Evolutionary conservation across 352 stramenopile genomes (phyloP).

Genomic region (Aphanomyces stellatus): DNA sequence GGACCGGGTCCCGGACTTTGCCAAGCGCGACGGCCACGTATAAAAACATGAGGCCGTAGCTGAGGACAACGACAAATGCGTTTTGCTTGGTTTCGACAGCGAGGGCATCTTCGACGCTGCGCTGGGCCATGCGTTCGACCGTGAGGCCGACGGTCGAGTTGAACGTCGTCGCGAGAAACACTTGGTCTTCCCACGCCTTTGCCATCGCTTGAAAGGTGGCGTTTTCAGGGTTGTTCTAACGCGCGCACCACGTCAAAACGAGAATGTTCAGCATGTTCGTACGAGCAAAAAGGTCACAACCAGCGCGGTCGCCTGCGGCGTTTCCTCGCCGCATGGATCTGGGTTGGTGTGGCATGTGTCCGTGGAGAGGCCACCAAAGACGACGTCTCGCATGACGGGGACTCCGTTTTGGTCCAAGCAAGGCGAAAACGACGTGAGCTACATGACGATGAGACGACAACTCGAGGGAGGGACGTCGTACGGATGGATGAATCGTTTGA

Average conservation of each 20-base stretch:
- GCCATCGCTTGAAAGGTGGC: constrained; percentile 61
- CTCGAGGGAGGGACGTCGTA: background rate
- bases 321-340: constrained; percentile 75
- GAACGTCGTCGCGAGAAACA: constrained; percentile 44
- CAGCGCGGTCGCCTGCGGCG: constrained; percentile 60
- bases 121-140: constrained; percentile 79
- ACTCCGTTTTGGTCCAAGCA: constrained; percentile 88
- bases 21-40: constrained; percentile 84
- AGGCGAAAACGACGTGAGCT: constrained; percentile 29
- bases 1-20: constrained; percentile 49
- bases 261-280: background rate
- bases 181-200: constrained; percentile 71
- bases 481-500: constrained; percentile 55
- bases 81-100: constrained; percentile 82
- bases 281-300: constrained; percentile 83
- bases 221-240: constrained; percentile 58
- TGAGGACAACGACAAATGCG: constrained; percentile 79
- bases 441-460: background rate
- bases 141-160: constrained; percentile 28
- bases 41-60: constrained; percentile 86
- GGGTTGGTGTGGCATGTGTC: constrained; percentile 67
- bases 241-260: background rate
- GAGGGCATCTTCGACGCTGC: constrained; percentile 76
- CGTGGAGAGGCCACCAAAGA: constrained; percentile 65
- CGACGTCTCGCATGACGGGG: constrained; percentile 81